These are phyloP conservation scores for Fagopyrum esculentum DNA, from an alignment of 148 eudicot genomes.

Conservation along the genomic window DNA sequence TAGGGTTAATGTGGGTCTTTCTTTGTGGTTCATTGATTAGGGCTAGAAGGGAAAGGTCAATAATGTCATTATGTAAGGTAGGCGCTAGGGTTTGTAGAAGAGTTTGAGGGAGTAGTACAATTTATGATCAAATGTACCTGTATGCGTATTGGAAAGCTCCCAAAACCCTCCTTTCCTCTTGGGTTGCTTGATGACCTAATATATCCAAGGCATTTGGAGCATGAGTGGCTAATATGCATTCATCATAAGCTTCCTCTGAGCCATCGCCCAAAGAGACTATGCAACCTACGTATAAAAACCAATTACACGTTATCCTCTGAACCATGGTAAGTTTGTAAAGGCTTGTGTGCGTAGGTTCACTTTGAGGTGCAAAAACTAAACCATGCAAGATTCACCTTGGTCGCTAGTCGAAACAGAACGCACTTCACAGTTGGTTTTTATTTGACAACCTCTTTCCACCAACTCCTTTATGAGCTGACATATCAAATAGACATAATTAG, in stretches of 20 bases:
- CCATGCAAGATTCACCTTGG: too few relatives aligned
- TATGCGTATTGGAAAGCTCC: conserved; percentile 58
- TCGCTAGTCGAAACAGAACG: too few relatives aligned
- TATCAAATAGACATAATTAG: neutral
- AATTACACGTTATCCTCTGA: too few relatives aligned
- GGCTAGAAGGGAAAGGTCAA: too few relatives aligned
- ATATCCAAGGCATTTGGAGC: conserved; percentile 73
- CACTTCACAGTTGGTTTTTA: too few relatives aligned
- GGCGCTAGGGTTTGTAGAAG: neutral
- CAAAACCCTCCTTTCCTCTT: conserved; percentile 58
- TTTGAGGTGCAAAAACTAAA: too few relatives aligned
- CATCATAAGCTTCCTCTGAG: conserved; percentile 45
- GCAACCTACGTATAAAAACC: conserved; percentile 38
- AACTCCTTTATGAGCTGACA: conserved; percentile 45
- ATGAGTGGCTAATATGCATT: conserved; percentile 72
- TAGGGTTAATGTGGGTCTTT: too few relatives aligned
- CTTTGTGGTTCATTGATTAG: too few relatives aligned
- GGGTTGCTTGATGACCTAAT: conserved; percentile 71
- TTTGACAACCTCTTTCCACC: conserved; percentile 49
- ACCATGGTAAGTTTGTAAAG: too few relatives aligned
- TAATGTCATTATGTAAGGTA: too few relatives aligned
- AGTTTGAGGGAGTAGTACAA: neutral
- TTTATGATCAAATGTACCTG: too few relatives aligned
- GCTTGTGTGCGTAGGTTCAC: too few relatives aligned
- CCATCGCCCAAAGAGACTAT: conserved; percentile 41